phyloP scores from a whole-genome alignment of 805 yeast genomes.

The Saccharomycodes ludwigii region DNA sequence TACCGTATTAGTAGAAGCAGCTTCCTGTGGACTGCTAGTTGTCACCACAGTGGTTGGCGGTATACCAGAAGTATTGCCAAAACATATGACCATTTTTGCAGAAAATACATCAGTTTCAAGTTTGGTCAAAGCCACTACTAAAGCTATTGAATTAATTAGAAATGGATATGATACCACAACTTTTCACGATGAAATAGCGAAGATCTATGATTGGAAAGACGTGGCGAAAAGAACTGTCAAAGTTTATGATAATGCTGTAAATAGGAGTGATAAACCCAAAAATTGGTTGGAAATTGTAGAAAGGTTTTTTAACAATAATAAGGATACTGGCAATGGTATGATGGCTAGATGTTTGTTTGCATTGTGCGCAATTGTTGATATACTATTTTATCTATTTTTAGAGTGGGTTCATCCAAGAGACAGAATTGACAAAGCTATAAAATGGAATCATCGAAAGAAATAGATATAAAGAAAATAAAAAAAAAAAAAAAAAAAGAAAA shows the following conservation, averaged over 20 bases:
- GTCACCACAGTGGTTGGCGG: conserved; percentile 97
- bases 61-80: conserved; percentile 90
- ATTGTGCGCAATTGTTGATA: conserved; percentile 70
- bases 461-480: too few relatives aligned
- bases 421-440: conserved; percentile 59
- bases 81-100: conserved; percentile 86
- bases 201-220: conserved; percentile 87
- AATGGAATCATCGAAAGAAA: conserved; percentile 44
- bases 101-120: conserved; percentile 73
- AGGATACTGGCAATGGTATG: conserved; percentile 39
- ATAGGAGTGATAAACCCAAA: conserved; percentile 30
- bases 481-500: too few relatives aligned
- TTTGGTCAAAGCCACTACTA: conserved; percentile 53
- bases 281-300: conserved; percentile 47
- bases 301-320: conserved; percentile 37
- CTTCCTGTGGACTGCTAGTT: conserved; percentile 84
- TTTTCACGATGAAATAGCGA: conserved; percentile 66
- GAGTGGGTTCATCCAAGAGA: conserved; percentile 61
- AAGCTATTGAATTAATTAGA: conserved; percentile 54
- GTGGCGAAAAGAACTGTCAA: conserved; percentile 77
- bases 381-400: conserved; percentile 46
- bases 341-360: conserved; percentile 83
- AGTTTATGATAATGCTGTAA: conserved; percentile 49
- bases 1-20: conserved; percentile 94
- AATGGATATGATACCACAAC: conserved; percentile 49